Evolutionary conservation across 192 early-diverging fungal genomes (phyloP).

Genomic region (Geranomyces variabilis): DNA sequence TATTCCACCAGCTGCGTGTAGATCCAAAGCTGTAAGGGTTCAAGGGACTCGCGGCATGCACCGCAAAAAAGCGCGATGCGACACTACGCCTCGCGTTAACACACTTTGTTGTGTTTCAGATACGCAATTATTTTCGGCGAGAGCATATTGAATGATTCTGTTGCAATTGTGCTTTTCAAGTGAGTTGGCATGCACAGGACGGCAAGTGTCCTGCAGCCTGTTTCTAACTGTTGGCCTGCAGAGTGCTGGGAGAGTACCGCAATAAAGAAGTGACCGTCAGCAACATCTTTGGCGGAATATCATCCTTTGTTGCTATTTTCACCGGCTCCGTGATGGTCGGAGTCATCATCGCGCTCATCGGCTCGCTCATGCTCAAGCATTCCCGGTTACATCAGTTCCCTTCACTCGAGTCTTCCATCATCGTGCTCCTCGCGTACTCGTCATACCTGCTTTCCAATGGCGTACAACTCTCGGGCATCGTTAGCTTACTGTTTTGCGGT

Average conservation of each 20-base stretch:
- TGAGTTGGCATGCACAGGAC: slow-evolving; percentile 18
- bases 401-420: slow-evolving; percentile 84
- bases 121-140: slow-evolving; percentile 98
- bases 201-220: no score
- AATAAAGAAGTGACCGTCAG: slow-evolving; percentile 62
- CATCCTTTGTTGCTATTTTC: slow-evolving; percentile 84
- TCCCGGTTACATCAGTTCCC: slow-evolving; percentile 81
- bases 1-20: slow-evolving; percentile 91
- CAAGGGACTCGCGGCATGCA: no score
- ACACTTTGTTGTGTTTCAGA: no score
- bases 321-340: slow-evolving; percentile 82
- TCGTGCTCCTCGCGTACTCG: slow-evolving; percentile 86
- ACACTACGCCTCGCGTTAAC: no score
- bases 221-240: no score
- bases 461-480: slow-evolving; percentile 88
- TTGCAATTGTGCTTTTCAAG: slow-evolving; percentile 93
- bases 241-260: slow-evolving; percentile 73
- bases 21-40: slow-evolving; percentile 82
- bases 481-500: slow-evolving; percentile 89
- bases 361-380: slow-evolving; percentile 87
- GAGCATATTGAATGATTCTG: slow-evolving; percentile 93
- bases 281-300: slow-evolving; percentile 45
- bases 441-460: slow-evolving; percentile 91
- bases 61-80: no score
- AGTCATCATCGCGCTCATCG: slow-evolving; percentile 71